Conservation (phyloP, 345 rosid genomes). For the Citrus glauca region DNA sequence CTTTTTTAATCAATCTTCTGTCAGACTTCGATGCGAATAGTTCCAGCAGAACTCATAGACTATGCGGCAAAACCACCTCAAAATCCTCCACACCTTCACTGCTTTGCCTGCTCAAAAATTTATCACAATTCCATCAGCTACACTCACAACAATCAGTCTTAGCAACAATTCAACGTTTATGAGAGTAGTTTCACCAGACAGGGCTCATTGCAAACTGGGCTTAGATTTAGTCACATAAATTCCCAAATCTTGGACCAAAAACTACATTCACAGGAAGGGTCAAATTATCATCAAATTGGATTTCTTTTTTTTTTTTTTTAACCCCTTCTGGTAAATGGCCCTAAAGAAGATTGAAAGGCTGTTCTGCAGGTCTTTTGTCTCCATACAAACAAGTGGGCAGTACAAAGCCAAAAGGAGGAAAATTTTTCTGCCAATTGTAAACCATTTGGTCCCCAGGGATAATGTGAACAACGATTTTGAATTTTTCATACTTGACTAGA, state of each 20-base stretch:
- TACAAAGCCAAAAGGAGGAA: neutral
- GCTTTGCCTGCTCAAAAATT: constrained; percentile 33
- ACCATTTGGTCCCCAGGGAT: constrained; percentile 10
- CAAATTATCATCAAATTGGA: constrained; percentile 1
- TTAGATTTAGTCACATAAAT: neutral
- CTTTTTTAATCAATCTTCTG: neutral
- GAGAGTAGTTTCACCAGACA: neutral
- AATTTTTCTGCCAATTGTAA: constrained; percentile 1
- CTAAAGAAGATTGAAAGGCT: constrained; percentile 18
- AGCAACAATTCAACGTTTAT: neutral
- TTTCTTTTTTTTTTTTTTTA: neutral
- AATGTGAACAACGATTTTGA: neutral
- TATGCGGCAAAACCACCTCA: neutral
- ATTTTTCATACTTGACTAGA: neutral
- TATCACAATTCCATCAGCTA: neutral
- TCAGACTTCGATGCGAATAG: neutral
- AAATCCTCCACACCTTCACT: constrained; percentile 5
- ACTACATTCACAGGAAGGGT: neutral
- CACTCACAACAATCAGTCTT: neutral
- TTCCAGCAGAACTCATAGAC: neutral
- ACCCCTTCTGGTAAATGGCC: constrained; percentile 3
- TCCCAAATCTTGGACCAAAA: neutral
- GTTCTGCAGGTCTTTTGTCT: constrained; percentile 12
- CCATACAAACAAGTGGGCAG: constrained; percentile 19
- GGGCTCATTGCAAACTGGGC: neutral